These are phyloP conservation scores for Citrus unshiu DNA, from an alignment of 345 rosid species.

Conservation along the genomic window DNA sequence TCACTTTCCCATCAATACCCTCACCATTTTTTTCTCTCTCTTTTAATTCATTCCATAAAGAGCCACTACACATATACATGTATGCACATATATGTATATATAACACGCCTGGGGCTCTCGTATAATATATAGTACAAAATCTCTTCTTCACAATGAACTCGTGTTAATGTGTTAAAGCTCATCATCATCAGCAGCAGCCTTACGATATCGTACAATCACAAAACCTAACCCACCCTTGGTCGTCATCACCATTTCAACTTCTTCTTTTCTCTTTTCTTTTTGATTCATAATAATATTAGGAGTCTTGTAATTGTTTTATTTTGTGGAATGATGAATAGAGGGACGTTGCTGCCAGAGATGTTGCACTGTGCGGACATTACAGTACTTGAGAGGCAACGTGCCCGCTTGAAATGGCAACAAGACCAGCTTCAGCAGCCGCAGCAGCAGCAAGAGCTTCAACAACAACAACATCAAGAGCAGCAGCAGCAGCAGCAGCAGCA, in stretches of 20 bases:
- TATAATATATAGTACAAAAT: not conserved
- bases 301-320: not conserved
- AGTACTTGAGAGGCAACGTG: slow-evolving; percentile 62
- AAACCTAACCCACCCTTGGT: not conserved
- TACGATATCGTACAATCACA: not conserved
- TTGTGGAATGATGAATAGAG: slow-evolving; percentile 25
- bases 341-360: slow-evolving; percentile 28
- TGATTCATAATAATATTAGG: not conserved
- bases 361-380: slow-evolving; percentile 50
- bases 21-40: not conserved
- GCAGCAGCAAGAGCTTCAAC: slow-evolving; percentile 33
- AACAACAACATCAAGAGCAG: slow-evolving; percentile 11
- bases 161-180: not conserved
- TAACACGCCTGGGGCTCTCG: not conserved
- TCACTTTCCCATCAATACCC: not conserved
- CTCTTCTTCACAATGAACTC: not conserved
- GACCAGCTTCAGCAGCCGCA: slow-evolving; percentile 25
- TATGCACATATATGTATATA: not conserved
- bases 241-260: slow-evolving; percentile 5
- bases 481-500: slow-evolving; percentile 15
- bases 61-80: not conserved
- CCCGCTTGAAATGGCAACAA: slow-evolving; percentile 38
- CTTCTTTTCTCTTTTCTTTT: not conserved
- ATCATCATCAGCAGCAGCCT: too few species aligned
- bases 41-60: not conserved